Percentiles rank a stretch among this genome's conserved stretches.
Conservation (phyloP, 2,329 filamentous ascomycete genomes). For the Pseudomassariella vexata region DNA sequence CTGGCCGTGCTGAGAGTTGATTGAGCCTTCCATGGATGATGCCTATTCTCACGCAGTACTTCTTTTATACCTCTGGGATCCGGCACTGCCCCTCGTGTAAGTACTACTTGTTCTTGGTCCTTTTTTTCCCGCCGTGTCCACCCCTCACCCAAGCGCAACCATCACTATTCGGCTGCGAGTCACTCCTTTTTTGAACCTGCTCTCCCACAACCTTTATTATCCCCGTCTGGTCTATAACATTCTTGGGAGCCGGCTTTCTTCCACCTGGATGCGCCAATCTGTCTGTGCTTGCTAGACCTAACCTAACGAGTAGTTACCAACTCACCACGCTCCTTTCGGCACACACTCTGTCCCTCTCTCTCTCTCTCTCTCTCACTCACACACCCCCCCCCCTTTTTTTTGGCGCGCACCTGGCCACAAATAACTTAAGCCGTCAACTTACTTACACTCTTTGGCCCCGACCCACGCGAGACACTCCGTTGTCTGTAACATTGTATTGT, state of each 20-base stretch:
- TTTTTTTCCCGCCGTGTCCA: conserved; percentile 39
- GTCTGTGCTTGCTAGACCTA: conserved; percentile 26
- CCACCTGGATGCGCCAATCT: conserved; percentile 32
- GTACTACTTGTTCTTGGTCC: conserved; percentile 31
- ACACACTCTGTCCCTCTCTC: conserved; percentile 23
- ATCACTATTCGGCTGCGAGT: conserved; percentile 34
- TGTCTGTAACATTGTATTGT: conserved; percentile 30
- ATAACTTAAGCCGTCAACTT: conserved; percentile 39
- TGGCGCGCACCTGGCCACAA: too few species aligned
- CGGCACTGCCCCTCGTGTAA: conserved; percentile 44
- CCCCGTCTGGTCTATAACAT: conserved; percentile 37
- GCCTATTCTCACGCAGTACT: conserved; percentile 35
- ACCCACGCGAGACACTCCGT: conserved; percentile 29
- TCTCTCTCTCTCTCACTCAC: conserved; percentile 23
- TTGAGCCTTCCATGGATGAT: conserved; percentile 31
- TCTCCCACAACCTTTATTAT: conserved; percentile 30
- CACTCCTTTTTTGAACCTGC: conserved; percentile 41
- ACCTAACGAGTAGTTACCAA: conserved; percentile 37
- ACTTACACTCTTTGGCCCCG: conserved; percentile 19
- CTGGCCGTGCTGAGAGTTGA: conserved; percentile 35
- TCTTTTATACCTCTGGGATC: conserved; percentile 48
- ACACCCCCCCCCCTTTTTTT: too few species aligned
- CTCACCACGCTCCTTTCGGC: conserved; percentile 35
- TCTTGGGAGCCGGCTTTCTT: conserved; percentile 55
- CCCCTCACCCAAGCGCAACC: conserved; percentile 33